These are phyloP conservation scores for Thalassia testudinum DNA, from an alignment of 116 monocot species.

Conservation along the genomic window DNA sequence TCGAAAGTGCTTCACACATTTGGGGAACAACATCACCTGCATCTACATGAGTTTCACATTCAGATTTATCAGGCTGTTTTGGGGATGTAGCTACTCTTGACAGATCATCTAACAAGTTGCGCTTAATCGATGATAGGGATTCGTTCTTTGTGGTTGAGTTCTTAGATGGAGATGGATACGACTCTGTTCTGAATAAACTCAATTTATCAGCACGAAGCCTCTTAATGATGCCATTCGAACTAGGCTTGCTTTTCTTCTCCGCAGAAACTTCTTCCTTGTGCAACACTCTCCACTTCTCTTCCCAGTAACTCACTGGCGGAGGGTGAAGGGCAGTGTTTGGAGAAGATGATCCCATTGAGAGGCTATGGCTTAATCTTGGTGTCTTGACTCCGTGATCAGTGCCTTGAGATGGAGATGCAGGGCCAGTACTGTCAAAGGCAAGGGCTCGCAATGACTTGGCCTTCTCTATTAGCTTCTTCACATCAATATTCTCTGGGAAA, in stretches of 20 bases:
- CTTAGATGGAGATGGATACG: conserved; percentile 30
- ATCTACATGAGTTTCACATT: conserved; percentile 2
- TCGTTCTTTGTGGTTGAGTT: conserved; percentile 7
- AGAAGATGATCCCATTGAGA: conserved; percentile 29
- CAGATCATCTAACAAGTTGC: conserved; percentile 38
- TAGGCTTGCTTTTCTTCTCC: conserved; percentile 11
- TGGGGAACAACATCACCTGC: conserved; percentile 8
- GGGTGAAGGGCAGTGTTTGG: conserved; percentile 14
- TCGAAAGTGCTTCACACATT: neutral
- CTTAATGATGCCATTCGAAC: neutral
- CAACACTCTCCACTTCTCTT: conserved; percentile 72
- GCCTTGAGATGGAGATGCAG: conserved; percentile 2
- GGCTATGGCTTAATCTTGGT: conserved; percentile 4
- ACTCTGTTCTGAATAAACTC: conserved; percentile 30
- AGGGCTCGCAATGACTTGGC: conserved; percentile 54
- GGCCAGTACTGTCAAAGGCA: conserved; percentile 26
- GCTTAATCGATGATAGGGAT: conserved; percentile 21
- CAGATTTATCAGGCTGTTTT: neutral
- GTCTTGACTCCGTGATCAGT: conserved; percentile 2
- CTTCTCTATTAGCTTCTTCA: conserved; percentile 62
- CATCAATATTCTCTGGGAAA: conserved; percentile 50
- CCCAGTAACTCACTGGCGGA: conserved; percentile 75
- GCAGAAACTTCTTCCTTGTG: conserved; percentile 20
- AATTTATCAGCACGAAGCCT: conserved; percentile 8
- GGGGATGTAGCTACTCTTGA: conserved; percentile 6